Percentiles rank a stretch among this genome's conserved stretches.
phyloP scores from a whole-genome alignment of 345 rosid species.

The Lumnitzera racemosa region DNA sequence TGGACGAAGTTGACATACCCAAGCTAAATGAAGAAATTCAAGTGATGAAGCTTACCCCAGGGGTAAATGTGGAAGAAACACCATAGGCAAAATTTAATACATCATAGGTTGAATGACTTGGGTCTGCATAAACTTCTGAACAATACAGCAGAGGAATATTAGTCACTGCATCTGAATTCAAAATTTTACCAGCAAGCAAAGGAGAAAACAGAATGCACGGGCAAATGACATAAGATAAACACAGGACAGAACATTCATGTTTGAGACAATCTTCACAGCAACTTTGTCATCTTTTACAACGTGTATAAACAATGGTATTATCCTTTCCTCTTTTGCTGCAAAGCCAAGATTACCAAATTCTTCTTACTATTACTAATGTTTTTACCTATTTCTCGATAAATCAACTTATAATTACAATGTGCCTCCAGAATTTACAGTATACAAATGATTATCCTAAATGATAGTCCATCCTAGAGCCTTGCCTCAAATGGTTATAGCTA shows the following conservation, averaged over 20 bases:
- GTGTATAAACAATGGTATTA: too few relatives aligned
- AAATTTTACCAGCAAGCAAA: neutral
- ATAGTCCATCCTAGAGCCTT: too few relatives aligned
- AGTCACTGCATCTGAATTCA: neutral
- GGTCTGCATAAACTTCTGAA: constrained; percentile 96
- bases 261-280: too few relatives aligned
- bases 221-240: neutral
- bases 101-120: constrained; percentile 64
- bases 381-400: too few relatives aligned
- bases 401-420: too few relatives aligned
- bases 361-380: too few relatives aligned
- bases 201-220: neutral
- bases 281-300: too few relatives aligned
- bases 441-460: too few relatives aligned
- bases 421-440: too few relatives aligned
- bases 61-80: constrained; percentile 68
- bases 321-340: too few relatives aligned
- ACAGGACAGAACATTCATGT: neutral
- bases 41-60: constrained; percentile 38
- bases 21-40: constrained; percentile 1
- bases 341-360: too few relatives aligned
- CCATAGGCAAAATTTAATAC: constrained; percentile 79
- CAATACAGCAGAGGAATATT: constrained; percentile 5
- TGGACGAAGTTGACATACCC: neutral
- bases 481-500: too few relatives aligned